Percentiles rank a stretch among this genome's conserved stretches.
Conservation (phyloP, 208 protist species). For the Trypanosoma melophagium region DNA sequence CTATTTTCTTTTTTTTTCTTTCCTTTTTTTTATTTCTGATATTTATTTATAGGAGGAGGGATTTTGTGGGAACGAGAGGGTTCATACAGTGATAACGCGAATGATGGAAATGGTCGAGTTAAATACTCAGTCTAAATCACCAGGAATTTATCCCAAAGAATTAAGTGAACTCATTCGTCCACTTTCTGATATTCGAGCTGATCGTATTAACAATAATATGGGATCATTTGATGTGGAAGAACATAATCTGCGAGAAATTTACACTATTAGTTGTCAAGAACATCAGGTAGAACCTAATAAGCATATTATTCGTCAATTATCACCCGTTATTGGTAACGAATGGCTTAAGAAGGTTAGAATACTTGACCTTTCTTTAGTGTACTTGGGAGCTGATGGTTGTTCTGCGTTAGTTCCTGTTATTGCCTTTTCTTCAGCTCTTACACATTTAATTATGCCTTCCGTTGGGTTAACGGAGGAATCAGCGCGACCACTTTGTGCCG, state of each 20-base stretch:
- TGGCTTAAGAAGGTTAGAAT: slow-evolving; percentile 13
- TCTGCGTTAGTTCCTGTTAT: slow-evolving; percentile 39
- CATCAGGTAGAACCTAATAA: slow-evolving; percentile 16
- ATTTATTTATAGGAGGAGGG: too few relatives aligned
- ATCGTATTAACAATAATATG: not conserved
- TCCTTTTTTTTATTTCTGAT: too few relatives aligned
- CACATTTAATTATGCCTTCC: slow-evolving; percentile 29
- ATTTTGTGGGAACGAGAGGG: too few relatives aligned
- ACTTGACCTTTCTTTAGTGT: slow-evolving; percentile 26
- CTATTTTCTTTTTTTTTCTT: too few relatives aligned
- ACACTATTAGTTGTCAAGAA: slow-evolving; percentile 14
- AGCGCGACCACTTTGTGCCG: slow-evolving; percentile 31
- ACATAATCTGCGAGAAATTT: slow-evolving; percentile 18
- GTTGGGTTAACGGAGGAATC: slow-evolving; percentile 30
- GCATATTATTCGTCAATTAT: slow-evolving; percentile 18
- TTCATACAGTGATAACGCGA: too few relatives aligned
- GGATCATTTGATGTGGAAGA: not conserved
- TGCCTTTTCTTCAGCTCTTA: slow-evolving; percentile 31
- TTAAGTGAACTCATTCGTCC: too few relatives aligned
- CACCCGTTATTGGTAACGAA: slow-evolving; percentile 8
- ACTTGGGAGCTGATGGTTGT: slow-evolving; percentile 36
- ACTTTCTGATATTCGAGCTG: too few relatives aligned
- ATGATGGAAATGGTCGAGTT: too few relatives aligned
- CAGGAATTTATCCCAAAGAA: too few relatives aligned
- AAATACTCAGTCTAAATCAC: too few relatives aligned